Evolutionary conservation across 2,329 filamentous ascomycete species (phyloP).

Genomic region (Calycina marina): DNA sequence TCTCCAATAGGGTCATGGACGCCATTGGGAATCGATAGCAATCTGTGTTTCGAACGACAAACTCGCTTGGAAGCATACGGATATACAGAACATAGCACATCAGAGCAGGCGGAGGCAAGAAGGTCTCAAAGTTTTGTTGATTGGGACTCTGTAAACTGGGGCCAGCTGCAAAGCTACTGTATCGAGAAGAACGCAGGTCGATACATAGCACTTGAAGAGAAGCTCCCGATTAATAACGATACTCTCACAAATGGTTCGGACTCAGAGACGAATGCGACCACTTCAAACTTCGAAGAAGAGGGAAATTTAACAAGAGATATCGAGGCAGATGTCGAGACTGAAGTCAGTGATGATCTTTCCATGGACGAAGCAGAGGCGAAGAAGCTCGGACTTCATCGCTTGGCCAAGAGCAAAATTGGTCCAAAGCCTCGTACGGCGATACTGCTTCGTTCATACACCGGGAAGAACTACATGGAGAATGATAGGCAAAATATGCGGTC

Average conservation of each 20-base stretch:
- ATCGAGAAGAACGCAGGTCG: constrained; percentile 49
- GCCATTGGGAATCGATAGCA: constrained; percentile 42
- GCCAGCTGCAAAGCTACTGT: constrained; percentile 52
- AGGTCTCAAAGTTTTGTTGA: constrained; percentile 24
- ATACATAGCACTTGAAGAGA: constrained; percentile 25
- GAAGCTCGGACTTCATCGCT: not conserved
- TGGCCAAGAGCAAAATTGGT: not conserved
- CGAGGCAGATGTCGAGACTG: not conserved
- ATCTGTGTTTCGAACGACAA: constrained; percentile 53
- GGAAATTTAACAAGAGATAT: not conserved
- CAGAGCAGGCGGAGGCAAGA: not conserved
- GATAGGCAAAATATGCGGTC: constrained; percentile 68
- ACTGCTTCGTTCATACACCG: constrained; percentile 61
- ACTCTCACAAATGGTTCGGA: not conserved
- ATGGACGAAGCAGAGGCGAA: constrained; percentile 1
- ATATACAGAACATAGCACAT: constrained; percentile 25
- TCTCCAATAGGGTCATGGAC: constrained; percentile 50
- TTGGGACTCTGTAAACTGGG: constrained; percentile 58
- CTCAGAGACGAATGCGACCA: not conserved
- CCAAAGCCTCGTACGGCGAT: constrained; percentile 46
- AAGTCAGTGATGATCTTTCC: too few relatives aligned
- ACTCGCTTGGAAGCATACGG: constrained; percentile 57
- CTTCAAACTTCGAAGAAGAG: not conserved
- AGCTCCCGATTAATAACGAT: constrained; percentile 1
- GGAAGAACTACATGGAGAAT: constrained; percentile 62